phyloP scores from a whole-genome alignment of 805 yeast genomes.

The Wickerhamiella parazyma region DNA sequence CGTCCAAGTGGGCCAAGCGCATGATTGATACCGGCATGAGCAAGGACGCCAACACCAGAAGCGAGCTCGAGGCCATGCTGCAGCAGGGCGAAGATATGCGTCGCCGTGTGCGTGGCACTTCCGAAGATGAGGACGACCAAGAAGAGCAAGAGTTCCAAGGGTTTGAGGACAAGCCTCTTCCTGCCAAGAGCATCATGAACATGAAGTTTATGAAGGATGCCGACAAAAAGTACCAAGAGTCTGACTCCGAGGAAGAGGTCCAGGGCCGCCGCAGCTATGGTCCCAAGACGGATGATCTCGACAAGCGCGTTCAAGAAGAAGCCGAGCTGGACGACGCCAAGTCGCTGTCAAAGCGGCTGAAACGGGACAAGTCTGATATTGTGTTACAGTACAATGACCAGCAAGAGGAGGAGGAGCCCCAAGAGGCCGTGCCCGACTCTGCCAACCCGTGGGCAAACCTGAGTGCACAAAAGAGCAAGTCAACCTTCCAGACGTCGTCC shows the following conservation, averaged over 20 bases:
- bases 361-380: not conserved
- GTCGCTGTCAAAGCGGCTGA: not conserved
- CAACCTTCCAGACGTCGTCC: slow-evolving; percentile 36
- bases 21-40: slow-evolving; percentile 83
- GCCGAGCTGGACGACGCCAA: slow-evolving; percentile 6
- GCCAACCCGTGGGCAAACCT: slow-evolving; percentile 27
- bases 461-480: slow-evolving; percentile 29
- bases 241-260: slow-evolving; percentile 21
- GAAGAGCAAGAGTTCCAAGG: slow-evolving; percentile 26
- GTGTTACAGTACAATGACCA: slow-evolving; percentile 2
- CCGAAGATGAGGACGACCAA: slow-evolving; percentile 29
- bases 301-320: slow-evolving; percentile 6
- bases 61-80: slow-evolving; percentile 89
- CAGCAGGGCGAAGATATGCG: slow-evolving; percentile 71
- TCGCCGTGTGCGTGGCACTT: slow-evolving; percentile 58
- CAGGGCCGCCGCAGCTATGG: slow-evolving; percentile 35
- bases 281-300: not conserved
- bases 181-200: slow-evolving; percentile 74
- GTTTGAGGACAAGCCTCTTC: slow-evolving; percentile 19
- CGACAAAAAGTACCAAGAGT: slow-evolving; percentile 47
- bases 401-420: slow-evolving; percentile 1
- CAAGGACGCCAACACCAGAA: slow-evolving; percentile 71
- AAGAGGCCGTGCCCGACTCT: slow-evolving; percentile 6
- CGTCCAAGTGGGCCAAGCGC: slow-evolving; percentile 79
- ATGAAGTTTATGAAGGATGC: slow-evolving; percentile 97